Evolutionary conservation across 352 stramenopile species (phyloP), one percentile per base, ranked within the genome.

Genomic region (Globisporangium lucens): DNA sequence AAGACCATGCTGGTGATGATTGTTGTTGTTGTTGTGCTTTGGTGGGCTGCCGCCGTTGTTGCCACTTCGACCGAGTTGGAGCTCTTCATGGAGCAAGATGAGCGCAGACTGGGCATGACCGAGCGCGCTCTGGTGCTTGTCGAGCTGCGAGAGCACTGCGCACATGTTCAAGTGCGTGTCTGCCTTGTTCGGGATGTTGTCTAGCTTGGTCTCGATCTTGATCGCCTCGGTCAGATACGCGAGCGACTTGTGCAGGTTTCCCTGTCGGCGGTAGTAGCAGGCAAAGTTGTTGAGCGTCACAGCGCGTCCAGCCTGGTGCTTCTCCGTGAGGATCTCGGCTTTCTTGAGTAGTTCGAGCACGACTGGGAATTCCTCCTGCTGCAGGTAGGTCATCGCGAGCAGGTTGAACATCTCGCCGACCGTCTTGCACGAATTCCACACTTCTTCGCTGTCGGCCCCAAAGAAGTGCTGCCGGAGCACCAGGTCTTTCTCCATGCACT

Each of bases 101-200:
- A 98, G 71, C 4, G 95, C 95, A 7, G 82, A 91, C 61, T 98
- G 93, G 0, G 94, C 95, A 57, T 98, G 93, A 9, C 97, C 83
- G 4, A 98, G 73, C 1, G 95, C 95, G 46, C 76, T 91, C 35
- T 95, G 83, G 70, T 98, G 94, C 41, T 96, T 90, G 1, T 91
- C 91, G 5, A 98, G 77, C 46, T 98, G 91, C 1, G 90, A 98
- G 9, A 98, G 80, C 49, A 98, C 94, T 0, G 95, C 93, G 53
- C 95, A 98, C 68, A 98, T 94, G 75, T 98, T 98, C 13, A 98
- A 76, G 66, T 98, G 90, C 3, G 95, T 98, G 68, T 98, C 95
- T 27, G 94, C 95, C 36, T 90, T 90, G 56, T 98, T 97, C 3
- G 90, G 75, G 51, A 97, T 77, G 43, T 94, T 87, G 4, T 94